Evolutionary conservation across 805 yeast genomes (phyloP).

Genomic region (Saccharomycopsis malanga): DNA sequence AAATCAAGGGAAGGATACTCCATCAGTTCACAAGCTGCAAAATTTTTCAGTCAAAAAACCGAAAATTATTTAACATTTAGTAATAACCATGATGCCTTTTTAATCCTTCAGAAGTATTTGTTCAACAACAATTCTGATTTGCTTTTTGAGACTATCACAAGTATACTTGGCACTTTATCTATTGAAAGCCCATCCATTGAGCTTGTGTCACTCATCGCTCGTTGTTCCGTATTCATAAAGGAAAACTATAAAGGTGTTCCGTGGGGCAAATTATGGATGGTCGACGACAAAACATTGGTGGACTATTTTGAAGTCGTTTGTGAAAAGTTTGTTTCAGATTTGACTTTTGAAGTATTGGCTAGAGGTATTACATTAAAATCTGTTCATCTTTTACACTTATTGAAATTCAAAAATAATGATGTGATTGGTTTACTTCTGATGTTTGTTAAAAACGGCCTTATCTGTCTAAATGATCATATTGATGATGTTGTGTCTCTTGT

Average conservation of each 20-base stretch:
- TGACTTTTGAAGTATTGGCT: background rate
- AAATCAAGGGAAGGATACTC: background rate
- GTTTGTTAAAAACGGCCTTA: background rate
- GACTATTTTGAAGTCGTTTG: background rate
- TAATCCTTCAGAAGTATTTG: slow-evolving; percentile 6
- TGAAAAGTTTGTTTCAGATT: background rate
- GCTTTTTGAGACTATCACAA: background rate
- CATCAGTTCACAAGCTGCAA: too few species aligned
- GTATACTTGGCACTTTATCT: background rate
- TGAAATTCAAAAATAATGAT: background rate
- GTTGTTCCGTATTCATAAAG: background rate
- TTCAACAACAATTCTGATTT: background rate
- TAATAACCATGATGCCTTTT: background rate
- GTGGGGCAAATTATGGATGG: background rate
- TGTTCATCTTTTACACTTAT: background rate
- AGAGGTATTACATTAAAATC: background rate
- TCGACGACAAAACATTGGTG: background rate
- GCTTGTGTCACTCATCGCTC: background rate
- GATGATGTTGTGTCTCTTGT: too few species aligned
- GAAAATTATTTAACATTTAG: slow-evolving; percentile 4
- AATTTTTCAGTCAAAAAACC: too few species aligned
- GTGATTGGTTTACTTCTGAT: background rate
- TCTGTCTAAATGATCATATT: background rate
- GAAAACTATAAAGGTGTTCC: background rate
- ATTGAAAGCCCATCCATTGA: background rate